Conservation (phyloP, 805 yeast genomes). For the Yarrowia phangngaensis region DNA sequence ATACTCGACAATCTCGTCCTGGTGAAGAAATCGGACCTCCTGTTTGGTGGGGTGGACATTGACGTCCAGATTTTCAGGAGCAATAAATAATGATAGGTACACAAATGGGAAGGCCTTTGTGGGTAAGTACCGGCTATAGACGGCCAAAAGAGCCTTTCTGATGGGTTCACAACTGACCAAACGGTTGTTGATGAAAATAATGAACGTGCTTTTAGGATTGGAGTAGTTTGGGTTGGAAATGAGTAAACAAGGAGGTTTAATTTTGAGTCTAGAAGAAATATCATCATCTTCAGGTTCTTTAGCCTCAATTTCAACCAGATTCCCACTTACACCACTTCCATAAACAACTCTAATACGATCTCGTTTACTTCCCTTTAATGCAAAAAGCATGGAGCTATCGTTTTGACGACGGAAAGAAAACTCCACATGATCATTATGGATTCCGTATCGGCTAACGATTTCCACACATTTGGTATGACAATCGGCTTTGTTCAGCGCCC, state of each 20-base stretch:
- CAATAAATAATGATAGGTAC: conserved; percentile 64
- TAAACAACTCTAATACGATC: conserved; percentile 73
- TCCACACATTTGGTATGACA: conserved; percentile 77
- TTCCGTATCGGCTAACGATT: conserved; percentile 76
- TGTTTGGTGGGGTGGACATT: conserved; percentile 95
- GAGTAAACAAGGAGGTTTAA: conserved; percentile 32
- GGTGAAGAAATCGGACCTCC: conserved; percentile 80
- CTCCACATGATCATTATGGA: conserved; percentile 66
- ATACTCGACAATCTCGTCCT: conserved; percentile 75
- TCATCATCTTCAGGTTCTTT: background rate
- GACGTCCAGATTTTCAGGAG: conserved; percentile 75
- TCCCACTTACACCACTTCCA: conserved; percentile 59
- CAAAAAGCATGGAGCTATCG: conserved; percentile 58
- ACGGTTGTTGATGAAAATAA: conserved; percentile 81
- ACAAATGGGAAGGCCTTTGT: conserved; percentile 74
- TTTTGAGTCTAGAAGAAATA: no score
- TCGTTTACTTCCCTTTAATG: conserved; percentile 47
- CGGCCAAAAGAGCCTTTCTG: conserved; percentile 58
- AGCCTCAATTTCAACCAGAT: conserved; percentile 50
- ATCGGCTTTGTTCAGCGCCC: conserved; percentile 61
- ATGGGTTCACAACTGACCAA: conserved; percentile 80
- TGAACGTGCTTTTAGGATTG: conserved; percentile 63
- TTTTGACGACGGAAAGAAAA: conserved; percentile 74
- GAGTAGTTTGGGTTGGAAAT: conserved; percentile 68
- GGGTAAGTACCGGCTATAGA: conserved; percentile 67